Evolutionary conservation across 2,329 filamentous ascomycete genomes (phyloP).

Genomic region (Clonostachys chloroleuca): DNA sequence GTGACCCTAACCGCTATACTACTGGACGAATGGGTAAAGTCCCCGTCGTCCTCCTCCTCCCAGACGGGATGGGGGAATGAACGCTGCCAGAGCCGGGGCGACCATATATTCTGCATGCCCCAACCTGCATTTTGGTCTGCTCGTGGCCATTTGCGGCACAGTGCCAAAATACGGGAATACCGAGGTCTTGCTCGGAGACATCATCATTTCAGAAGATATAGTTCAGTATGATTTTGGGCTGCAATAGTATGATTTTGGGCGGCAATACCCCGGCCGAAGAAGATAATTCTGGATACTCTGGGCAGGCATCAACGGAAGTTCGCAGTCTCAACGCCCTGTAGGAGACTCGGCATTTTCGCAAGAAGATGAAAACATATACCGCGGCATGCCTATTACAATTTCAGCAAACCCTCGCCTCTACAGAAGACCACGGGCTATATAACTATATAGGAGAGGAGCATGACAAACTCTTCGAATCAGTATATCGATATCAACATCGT

Average conservation of each 20-base stretch:
- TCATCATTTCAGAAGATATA: constrained; percentile 16
- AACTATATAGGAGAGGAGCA: no score
- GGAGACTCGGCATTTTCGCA: constrained; percentile 4
- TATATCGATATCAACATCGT: no score
- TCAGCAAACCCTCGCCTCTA: neutral
- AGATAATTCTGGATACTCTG: constrained; percentile 8
- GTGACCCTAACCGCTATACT: constrained; percentile 18
- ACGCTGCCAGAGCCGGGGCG: constrained; percentile 9
- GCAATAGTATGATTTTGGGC: constrained; percentile 12
- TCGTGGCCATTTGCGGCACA: constrained; percentile 12
- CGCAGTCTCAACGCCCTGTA: constrained; percentile 13
- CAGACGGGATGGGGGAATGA: constrained; percentile 18
- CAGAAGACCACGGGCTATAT: no score
- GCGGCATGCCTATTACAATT: constrained; percentile 2
- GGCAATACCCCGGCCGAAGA: no score
- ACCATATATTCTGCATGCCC: constrained; percentile 7
- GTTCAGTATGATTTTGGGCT: constrained; percentile 21
- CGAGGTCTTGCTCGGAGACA: constrained; percentile 16
- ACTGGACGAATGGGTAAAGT: constrained; percentile 13
- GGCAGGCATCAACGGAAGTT: constrained; percentile 10
- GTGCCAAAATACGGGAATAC: constrained; percentile 7
- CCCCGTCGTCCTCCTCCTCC: constrained; percentile 18
- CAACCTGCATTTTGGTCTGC: constrained; percentile 9
- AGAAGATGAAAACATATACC: neutral
- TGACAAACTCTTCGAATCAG: no score